phyloP scores from a whole-genome alignment of 441 rosid species.

The Croton laevigatus region DNA sequence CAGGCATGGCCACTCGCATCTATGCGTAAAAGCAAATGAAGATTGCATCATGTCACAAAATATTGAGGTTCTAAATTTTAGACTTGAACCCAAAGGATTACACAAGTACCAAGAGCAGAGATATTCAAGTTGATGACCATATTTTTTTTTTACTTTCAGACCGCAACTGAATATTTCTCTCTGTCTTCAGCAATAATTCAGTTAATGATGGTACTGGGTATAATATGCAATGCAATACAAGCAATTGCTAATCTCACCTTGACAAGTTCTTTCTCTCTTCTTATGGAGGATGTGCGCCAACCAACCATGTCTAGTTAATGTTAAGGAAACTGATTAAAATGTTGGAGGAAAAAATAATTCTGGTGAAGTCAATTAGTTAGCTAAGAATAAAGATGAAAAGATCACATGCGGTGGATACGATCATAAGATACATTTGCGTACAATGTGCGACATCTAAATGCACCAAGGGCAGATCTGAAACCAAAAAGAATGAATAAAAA shows the following conservation, averaged over 20 bases:
- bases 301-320: conserved; percentile 83
- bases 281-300: conserved; percentile 95
- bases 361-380: conserved; percentile 3
- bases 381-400: conserved; percentile 5
- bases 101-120: background rate
- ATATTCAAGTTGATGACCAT: background rate
- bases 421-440: conserved; percentile 94
- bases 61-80: background rate
- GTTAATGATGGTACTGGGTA: background rate
- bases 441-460: conserved; percentile 60
- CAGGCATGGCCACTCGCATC: background rate
- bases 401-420: conserved; percentile 56
- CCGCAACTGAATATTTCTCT: background rate
- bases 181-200: background rate
- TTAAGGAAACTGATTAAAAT: conserved; percentile 36
- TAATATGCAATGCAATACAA: conserved; percentile 2
- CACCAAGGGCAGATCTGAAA: conserved; percentile 73
- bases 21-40: background rate
- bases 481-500: background rate
- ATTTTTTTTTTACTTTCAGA: conserved; percentile 3
- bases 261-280: conserved; percentile 83
- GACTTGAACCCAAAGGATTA: background rate
- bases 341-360: conserved; percentile 8
- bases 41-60: background rate
- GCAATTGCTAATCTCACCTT: conserved; percentile 43